Evolutionary conservation across 345 rosid genomes (phyloP), one percentile per base, ranked within the genome.

Genomic region (Aquilaria sinensis): DNA sequence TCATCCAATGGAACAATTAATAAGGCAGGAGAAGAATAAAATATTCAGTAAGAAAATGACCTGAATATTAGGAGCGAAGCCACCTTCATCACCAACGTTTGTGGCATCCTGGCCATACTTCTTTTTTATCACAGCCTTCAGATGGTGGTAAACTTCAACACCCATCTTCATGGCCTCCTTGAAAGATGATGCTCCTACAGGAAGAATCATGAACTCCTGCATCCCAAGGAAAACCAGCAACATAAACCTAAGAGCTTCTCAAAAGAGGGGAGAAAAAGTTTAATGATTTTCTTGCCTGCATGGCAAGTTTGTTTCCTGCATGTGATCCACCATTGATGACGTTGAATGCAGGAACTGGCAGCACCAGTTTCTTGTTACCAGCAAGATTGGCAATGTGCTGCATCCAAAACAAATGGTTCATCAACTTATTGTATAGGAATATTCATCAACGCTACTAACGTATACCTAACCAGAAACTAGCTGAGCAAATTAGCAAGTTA

Each of bases 151-250:
- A 29, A 94, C 89, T 80, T 94, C 97, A 32, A 84, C 92, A 60
- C 99, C 99, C 95, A 94, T 94, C 83, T 94, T 90, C 99, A 94
- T 94, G 77, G 96, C 96, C 80, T 94, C 97, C 51, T 82, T 93
- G 77, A 90, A 93, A 66, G 90, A 81, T 41, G 87, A 77, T 48
- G 98, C 98, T 48, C 98, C 94, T 16, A 86, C 81, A 52, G 97
- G 98, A 55, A 93, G 96, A 71, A 93, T 93, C 98, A 93, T 93
- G 76, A 93, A 93, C 77, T 93, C 99, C 96, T 93, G 74, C 47
- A 70, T 31, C 56, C 31, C 45, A 10, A 31, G 53, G 11, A 23
- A 31, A 10, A 31, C 32, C 34, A 73, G 57, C 45, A 61, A 33
- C 53, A 53, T 3, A 16, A 41, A n/a, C 13, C 9, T 23, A 33